phyloP scores from a whole-genome alignment of 441 rosid genomes.

The Eutrema salsugineum region DNA sequence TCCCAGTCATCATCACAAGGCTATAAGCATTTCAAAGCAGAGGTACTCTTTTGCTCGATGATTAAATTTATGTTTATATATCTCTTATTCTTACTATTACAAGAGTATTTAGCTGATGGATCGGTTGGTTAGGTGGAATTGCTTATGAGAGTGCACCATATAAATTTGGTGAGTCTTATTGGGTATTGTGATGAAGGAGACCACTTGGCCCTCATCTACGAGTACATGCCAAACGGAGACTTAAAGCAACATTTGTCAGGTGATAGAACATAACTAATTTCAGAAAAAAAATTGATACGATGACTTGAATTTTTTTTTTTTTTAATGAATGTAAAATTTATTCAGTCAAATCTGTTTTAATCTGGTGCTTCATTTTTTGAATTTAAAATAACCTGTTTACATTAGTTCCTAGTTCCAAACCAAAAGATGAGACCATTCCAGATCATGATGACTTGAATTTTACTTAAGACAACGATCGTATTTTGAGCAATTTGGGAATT shows the following conservation, averaged over 20 bases:
- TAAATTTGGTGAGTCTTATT: slow-evolving; percentile 26
- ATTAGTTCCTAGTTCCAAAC: too few species aligned
- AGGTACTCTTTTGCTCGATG: slow-evolving; percentile 28
- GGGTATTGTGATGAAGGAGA: slow-evolving; percentile 16
- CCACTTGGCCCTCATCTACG: neutral
- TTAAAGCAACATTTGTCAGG: slow-evolving; percentile 10
- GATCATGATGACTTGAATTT: too few species aligned
- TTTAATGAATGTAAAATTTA: too few species aligned
- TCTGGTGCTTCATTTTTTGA: too few species aligned
- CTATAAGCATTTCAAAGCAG: slow-evolving; percentile 40
- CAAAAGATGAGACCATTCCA: too few species aligned
- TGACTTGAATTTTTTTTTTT: neutral
- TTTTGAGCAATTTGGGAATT: neutral
- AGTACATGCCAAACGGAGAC: slow-evolving; percentile 45
- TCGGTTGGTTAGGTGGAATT: slow-evolving; percentile 6
- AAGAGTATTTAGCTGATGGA: slow-evolving; percentile 8
- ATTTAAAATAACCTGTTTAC: too few species aligned
- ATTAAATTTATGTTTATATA: neutral
- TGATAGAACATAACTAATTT: too few species aligned
- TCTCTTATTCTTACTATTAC: neutral
- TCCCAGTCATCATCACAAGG: slow-evolving; percentile 42
- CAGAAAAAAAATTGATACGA: slow-evolving; percentile 10
- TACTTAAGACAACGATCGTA: neutral
- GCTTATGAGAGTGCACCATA: slow-evolving; percentile 18
- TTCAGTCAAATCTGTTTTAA: too few species aligned